phyloP scores from a whole-genome alignment of 352 stramenopile genomes.

The Phytophthora rubi region DNA sequence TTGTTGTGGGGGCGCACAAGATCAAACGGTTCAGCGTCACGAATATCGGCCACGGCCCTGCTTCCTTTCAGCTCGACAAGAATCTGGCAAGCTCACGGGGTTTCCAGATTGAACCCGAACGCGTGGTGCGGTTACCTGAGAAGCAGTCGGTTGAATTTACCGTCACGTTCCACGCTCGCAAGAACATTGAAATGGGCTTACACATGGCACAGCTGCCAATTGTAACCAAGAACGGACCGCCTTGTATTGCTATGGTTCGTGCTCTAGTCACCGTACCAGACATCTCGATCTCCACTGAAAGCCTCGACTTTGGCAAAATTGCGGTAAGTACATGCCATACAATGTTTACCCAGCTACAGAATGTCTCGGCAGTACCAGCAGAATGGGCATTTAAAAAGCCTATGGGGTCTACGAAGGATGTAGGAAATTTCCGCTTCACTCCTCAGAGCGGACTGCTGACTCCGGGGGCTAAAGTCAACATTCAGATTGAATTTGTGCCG shows the following conservation, averaged over 20 bases:
- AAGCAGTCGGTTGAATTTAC: constrained; percentile 89
- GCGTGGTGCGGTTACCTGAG: constrained; percentile 92
- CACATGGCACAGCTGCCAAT: constrained; percentile 88
- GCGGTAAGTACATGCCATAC: constrained; percentile 88
- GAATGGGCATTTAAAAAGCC: constrained; percentile 94
- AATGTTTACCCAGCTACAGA: constrained; percentile 93
- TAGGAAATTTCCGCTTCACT: constrained; percentile 80
- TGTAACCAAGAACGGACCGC: constrained; percentile 90
- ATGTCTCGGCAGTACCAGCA: constrained; percentile 84
- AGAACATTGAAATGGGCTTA: constrained; percentile 82
- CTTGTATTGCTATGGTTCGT: constrained; percentile 84
- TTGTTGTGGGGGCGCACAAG: constrained; percentile 91
- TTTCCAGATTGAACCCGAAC: constrained; percentile 94
- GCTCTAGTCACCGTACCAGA: constrained; percentile 93
- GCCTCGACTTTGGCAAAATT: constrained; percentile 92
- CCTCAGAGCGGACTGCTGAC: constrained; percentile 77
- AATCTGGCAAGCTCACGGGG: constrained; percentile 85
- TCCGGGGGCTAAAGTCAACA: constrained; percentile 81
- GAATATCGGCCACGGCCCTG: constrained; percentile 88
- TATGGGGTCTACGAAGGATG: constrained; percentile 83
- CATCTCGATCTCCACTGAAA: constrained; percentile 81
- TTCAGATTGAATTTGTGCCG: constrained; percentile 92
- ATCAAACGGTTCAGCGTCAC: constrained; percentile 93
- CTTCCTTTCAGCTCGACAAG: constrained; percentile 94
- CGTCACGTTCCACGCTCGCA: constrained; percentile 91